phyloP scores from a whole-genome alignment of 306 rosid genomes.

The Lotus japonicus region DNA sequence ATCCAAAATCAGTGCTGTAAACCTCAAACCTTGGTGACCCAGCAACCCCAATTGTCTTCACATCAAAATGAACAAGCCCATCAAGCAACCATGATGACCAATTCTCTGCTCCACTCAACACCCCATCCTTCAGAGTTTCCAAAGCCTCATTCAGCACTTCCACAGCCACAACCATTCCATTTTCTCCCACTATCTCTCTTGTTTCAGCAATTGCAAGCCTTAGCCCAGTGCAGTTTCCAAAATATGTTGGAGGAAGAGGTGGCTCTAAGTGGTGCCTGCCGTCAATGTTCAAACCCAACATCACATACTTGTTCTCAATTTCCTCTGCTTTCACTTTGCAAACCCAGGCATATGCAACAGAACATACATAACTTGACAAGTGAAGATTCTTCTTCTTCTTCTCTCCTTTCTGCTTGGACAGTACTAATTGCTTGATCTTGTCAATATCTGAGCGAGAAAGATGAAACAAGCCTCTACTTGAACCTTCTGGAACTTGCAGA shows the following conservation, averaged over 20 bases:
- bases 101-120: slow-evolving; percentile 26
- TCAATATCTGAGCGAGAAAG: slow-evolving; percentile 14
- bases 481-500: slow-evolving; percentile 2
- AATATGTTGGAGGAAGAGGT: slow-evolving; percentile 36
- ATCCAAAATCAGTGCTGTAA: slow-evolving; percentile 47
- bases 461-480: slow-evolving; percentile 26
- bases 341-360: slow-evolving; percentile 25
- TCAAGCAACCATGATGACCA: not conserved
- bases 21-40: slow-evolving; percentile 47
- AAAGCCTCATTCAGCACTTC: slow-evolving; percentile 14
- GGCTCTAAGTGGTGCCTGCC: slow-evolving; percentile 32
- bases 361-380: slow-evolving; percentile 29
- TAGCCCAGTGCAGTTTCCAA: slow-evolving; percentile 40
- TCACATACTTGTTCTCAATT: not conserved
- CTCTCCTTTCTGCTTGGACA: not conserved
- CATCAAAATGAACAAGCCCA: not conserved
- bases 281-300: slow-evolving; percentile 2
- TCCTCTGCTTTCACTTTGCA: slow-evolving; percentile 29
- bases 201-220: not conserved
- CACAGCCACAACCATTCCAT: slow-evolving; percentile 21
- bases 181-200: slow-evolving; percentile 13
- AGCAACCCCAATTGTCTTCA: slow-evolving; percentile 11
- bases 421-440: slow-evolving; percentile 12
- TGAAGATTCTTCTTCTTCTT: not conserved
- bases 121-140: slow-evolving; percentile 29